Evolutionary conservation across 2,329 filamentous ascomycete genomes (phyloP), one percentile per base, ranked within the genome.

Genomic region (Fusarium nygamai): DNA sequence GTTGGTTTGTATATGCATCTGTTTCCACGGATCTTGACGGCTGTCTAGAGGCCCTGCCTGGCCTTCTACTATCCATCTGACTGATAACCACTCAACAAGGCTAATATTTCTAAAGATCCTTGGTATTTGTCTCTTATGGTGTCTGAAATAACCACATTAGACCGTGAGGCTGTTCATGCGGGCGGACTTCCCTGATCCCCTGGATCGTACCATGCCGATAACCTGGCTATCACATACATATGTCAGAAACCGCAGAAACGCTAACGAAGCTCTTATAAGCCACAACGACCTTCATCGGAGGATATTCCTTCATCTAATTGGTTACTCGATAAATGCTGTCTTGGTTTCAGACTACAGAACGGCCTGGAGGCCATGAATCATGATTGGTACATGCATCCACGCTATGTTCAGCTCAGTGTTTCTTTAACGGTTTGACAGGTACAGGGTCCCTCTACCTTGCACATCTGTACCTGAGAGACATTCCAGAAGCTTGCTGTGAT

Each of bases 381-480:
- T 22, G 9, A 61, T 61, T 56, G 47, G 38, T 14, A 19, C 7
- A 43, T 29, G 5, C 5, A 36, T 34, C 11, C 36, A 36, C 29
- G 36, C 48, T 43, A 41, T 34, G 13, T 27, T 16, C 19, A 56
- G 19, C n/a, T 20, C 20, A 7, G 4, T n/a, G 19, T 7, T 17
- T 17, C 31, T 50, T 20, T 1, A 17, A 22, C 16, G 12, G n/a
- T 6, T 16, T 59, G 31, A 29, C 19, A 29, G 14, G 20, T 14
- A 17, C 14, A 22, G 0, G 3, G 16, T 17, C 6, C 17, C 1
- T 34, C 33, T 12, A 2, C 1, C 6, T 8, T 29, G 24, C 6
- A 8, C 0, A 11, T 4, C 5, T 3, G 20, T 60, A 2, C 43
- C 11, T 11, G 16, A 4, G 13, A 20, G 5, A 6, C 2, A 6